phyloP scores from a whole-genome alignment of 352 stramenopile species.

The Pythium pyrilobum region DNA sequence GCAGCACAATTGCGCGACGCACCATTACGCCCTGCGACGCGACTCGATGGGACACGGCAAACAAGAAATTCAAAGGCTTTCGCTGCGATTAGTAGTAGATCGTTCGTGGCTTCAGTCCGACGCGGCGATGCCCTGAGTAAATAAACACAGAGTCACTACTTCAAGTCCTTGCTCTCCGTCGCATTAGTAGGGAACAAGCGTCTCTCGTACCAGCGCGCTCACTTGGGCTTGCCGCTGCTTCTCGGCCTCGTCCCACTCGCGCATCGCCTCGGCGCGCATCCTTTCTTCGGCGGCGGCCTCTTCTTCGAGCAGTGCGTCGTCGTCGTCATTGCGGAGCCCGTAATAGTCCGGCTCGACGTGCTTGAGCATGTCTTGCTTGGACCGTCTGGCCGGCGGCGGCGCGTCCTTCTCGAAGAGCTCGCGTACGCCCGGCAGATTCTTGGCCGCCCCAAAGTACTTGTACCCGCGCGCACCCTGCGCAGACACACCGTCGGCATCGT shows the following conservation, averaged over 20 bases:
- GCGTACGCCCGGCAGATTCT: conserved; percentile 92
- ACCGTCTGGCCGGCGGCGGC: conserved; percentile 48
- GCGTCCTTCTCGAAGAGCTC: conserved; percentile 91
- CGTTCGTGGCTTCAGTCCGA: neutral
- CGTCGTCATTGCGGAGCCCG: conserved; percentile 62
- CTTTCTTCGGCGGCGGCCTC: conserved; percentile 42
- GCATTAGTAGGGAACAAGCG: neutral
- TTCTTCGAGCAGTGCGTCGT: conserved; percentile 42
- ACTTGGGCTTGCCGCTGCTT: conserved; percentile 26
- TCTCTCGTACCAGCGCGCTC: conserved; percentile 3
- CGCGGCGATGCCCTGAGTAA: neutral
- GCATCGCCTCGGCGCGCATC: conserved; percentile 42
- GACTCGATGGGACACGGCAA: too few species aligned
- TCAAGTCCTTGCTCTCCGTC: neutral
- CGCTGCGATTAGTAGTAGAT: too few species aligned
- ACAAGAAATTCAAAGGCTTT: too few species aligned
- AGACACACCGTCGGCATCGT: conserved; percentile 64
- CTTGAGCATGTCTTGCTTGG: conserved; percentile 86
- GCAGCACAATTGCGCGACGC: neutral
- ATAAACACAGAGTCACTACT: neutral
- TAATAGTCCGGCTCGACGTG: conserved; percentile 88
- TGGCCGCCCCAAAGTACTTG: conserved; percentile 97
- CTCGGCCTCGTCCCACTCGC: conserved; percentile 49
- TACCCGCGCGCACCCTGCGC: conserved; percentile 84
- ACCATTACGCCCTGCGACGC: too few species aligned